Percentiles rank a stretch among this genome's conserved stretches.
phyloP scores from a whole-genome alignment of 2,329 filamentous ascomycete species.

The Trichoderma citrinoviride region DNA sequence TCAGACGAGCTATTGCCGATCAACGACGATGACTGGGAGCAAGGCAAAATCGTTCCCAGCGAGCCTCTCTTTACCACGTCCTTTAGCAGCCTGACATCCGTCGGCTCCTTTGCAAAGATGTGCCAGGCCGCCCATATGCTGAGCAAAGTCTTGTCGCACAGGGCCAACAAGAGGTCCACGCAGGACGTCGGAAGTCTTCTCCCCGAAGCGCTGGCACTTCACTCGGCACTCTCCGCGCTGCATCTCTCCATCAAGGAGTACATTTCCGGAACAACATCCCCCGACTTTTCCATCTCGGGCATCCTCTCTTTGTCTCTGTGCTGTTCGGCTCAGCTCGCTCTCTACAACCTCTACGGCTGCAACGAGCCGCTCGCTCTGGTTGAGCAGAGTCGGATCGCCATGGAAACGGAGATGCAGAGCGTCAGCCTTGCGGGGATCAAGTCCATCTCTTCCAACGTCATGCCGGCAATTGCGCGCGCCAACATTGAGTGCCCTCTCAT shows the following conservation, averaged over 20 bases:
- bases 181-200: slow-evolving; percentile 6
- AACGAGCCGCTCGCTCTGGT: slow-evolving; percentile 1
- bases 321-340: slow-evolving; percentile 1
- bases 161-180: not conserved
- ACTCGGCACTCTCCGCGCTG: not conserved
- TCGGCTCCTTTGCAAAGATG: slow-evolving; percentile 12
- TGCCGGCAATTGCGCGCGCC: slow-evolving; percentile 6
- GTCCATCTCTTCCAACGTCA: not conserved
- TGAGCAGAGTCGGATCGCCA: slow-evolving; percentile 7
- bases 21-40: slow-evolving; percentile 12
- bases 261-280: not conserved
- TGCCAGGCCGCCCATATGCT: slow-evolving; percentile 15
- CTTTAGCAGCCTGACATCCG: slow-evolving; percentile 7
- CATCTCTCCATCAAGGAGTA: slow-evolving; percentile 5
- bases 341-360: slow-evolving; percentile 11
- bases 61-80: slow-evolving; percentile 9
- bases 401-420: slow-evolving; percentile 16
- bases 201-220: slow-evolving; percentile 1
- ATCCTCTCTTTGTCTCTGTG: not conserved
- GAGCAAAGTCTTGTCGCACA: slow-evolving; percentile 1
- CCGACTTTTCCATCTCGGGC: not conserved
- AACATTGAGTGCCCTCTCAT: slow-evolving; percentile 11
- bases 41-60: slow-evolving; percentile 12
- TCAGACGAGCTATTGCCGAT: slow-evolving; percentile 8
- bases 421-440: slow-evolving; percentile 4